Base-by-base conservation (phyloP, 225 moss, liverwort and hornwort genomes). In the Anthoceros angustus region DNA sequence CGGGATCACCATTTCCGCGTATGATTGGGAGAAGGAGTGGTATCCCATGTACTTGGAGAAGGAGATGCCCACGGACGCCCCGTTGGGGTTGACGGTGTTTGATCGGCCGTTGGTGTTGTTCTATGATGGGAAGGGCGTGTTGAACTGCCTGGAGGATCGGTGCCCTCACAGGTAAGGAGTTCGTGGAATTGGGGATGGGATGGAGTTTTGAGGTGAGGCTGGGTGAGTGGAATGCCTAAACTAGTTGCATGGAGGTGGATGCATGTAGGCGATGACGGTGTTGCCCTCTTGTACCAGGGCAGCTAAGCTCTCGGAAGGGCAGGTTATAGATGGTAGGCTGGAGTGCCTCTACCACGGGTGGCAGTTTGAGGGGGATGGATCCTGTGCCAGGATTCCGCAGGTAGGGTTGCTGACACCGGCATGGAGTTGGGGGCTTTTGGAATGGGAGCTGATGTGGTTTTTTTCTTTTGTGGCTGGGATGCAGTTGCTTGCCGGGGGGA, bases 331-430 rank as follows among this genome's bases (percentile, higher is more conserved):
- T 65, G 93, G 93, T 3, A 90, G 62, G 63, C 78, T 94, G 12
- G 93, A 94, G 71, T 94, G 93, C 69, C 77, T 94, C 5, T 94
- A 94, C 69, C 93, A 94, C 49, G 93, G 93, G 11, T 94, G 90
- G 90, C 93, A 94, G 62, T 94, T 87, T 64, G 73, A 84, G 65
- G 84, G 87, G 48, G 76, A 80, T 69, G 90, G 93, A 15, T 67
- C 84, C 45, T 89, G 89, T 64, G 76, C 76, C 0, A 89, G 81
- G 72, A 93, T 93, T 42, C 93, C 93, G 48, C 93, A 93, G 93
- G 93, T 89, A 25, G 16, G 25, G 5, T 39, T 21, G 41, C 20
- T 38, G 41, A 55, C 7, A 8, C 60, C 39, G 41, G 41, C 48
- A 9, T 42, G 45, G 42, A 11, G 66, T 66, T 24, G 40, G 63